These are phyloP conservation scores for Aquanectria penicillioides DNA, from an alignment of 2,329 filamentous ascomycete species.

Conservation along the genomic window DNA sequence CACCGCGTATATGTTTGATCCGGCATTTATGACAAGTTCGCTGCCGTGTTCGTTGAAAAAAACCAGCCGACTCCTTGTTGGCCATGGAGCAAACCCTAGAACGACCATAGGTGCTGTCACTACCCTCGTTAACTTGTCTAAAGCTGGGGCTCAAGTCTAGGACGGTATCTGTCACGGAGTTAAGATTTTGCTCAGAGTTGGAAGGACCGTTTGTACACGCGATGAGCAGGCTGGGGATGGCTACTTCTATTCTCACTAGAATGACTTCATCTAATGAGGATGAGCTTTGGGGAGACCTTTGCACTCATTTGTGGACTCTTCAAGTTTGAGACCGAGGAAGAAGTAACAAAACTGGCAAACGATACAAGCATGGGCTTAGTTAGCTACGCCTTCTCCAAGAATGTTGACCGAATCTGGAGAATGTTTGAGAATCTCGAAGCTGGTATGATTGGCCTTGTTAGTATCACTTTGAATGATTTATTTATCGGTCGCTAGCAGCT, in stretches of 20 bases:
- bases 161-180: slow-evolving; percentile 5
- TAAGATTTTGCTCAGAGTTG: slow-evolving; percentile 1
- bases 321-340: too few species aligned
- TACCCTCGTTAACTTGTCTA: slow-evolving; percentile 38
- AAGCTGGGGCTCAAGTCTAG: slow-evolving; percentile 30
- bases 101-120: slow-evolving; percentile 43
- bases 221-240: too few species aligned
- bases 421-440: slow-evolving; percentile 19
- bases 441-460: slow-evolving; percentile 3
- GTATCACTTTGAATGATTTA: background rate
- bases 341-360: too few species aligned
- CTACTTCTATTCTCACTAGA: too few species aligned
- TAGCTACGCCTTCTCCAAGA: slow-evolving; percentile 14
- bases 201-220: background rate
- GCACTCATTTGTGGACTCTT: too few species aligned
- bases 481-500: background rate
- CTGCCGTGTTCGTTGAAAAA: slow-evolving; percentile 50
- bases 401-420: slow-evolving; percentile 1
- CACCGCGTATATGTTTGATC: slow-evolving; percentile 67
- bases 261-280: too few species aligned
- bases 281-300: too few species aligned
- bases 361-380: too few species aligned
- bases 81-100: slow-evolving; percentile 22
- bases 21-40: slow-evolving; percentile 73
- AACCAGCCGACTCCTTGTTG: slow-evolving; percentile 8